These are phyloP conservation scores for Rhizopus stolonifer DNA, from an alignment of 371 early-diverging fungal species.

Conservation along the genomic window DNA sequence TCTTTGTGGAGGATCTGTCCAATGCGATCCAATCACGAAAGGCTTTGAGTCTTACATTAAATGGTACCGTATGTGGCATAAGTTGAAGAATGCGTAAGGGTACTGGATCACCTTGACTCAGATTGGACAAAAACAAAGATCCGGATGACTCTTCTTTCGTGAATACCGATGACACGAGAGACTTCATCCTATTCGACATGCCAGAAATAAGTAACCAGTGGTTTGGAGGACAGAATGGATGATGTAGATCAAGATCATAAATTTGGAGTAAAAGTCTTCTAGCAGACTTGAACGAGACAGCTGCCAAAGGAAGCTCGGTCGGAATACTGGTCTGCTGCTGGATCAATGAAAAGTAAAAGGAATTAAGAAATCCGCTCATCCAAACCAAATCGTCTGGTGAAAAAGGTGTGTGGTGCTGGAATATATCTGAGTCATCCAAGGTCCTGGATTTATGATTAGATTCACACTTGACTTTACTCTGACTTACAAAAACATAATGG, in stretches of 20 bases:
- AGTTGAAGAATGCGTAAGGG: conserved; percentile 70
- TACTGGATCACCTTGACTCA: conserved; percentile 52
- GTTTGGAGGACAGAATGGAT: conserved; percentile 65
- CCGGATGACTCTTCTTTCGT: conserved; percentile 5
- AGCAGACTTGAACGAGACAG: conserved; percentile 53
- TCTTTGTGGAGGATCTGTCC: conserved; percentile 40
- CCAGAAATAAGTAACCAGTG: conserved; percentile 71
- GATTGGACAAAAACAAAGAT: conserved; percentile 30
- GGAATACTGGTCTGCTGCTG: conserved; percentile 26
- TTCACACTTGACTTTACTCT: background rate
- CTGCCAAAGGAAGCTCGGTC: conserved; percentile 28
- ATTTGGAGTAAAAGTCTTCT: conserved; percentile 70
- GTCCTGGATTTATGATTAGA: conserved; percentile 41
- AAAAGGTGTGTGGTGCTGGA: conserved; percentile 59
- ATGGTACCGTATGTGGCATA: conserved; percentile 86
- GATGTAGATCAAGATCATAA: conserved; percentile 74
- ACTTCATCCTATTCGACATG: conserved; percentile 26
- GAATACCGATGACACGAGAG: conserved; percentile 23
- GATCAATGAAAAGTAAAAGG: conserved; percentile 67
- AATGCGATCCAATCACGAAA: conserved; percentile 72
- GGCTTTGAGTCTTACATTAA: conserved; percentile 75
- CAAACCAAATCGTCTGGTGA: conserved; percentile 52
- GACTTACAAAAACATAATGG: conserved; percentile 57
- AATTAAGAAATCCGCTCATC: conserved; percentile 60
- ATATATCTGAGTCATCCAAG: conserved; percentile 82